Evolutionary conservation across 176 grass and related monocot species (phyloP), one percentile per base, ranked within the genome.

Genomic region (Aegilops sharonensis): DNA sequence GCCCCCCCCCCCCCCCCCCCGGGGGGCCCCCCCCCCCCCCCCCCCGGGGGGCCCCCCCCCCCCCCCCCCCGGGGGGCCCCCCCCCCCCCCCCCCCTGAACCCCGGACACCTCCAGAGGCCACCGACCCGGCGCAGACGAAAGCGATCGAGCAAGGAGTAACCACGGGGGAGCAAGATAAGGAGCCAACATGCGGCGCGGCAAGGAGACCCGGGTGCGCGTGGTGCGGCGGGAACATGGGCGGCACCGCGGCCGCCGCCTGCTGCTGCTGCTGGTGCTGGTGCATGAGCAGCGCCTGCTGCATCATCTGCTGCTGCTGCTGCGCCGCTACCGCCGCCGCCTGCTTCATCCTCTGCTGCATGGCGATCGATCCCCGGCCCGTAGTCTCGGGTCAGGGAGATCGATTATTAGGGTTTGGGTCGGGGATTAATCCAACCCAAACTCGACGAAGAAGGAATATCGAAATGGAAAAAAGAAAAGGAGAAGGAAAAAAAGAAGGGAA

Each of bases 251-350:
- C 82, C 4, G 18, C 71, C 23, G 78, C 70, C 64, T 27, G 60
- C 84, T 75, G 87, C 68, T 54, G 60, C 85, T 30, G 56, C 77
- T 91, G 89, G n/a, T 94, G 93, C 3, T 45, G 43, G 64, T 94
- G 92, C 83, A 92, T 74, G 82, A 95, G 93, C 85, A 92, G 67
- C 35, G 91, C 85, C 85, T 94, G 93, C 89, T 95, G 93, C 95
- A 95, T 95, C 77, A 90, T 75, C 84, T 89, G 92, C 77, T 85
- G 43, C 11, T 45, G 92, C 88, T 83, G 74, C 85, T 77, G 83
- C 69, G 45, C 79, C n/a, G 89, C 88, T 40, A 83, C 79, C 66
- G 87, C 83, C 48, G 89, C 90, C 77, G 85, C 95, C 90, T 91
- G 91, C 91, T 93, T 91, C 91, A 91, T 87, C 86, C 81, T 72